Evolutionary conservation across 2,329 filamentous ascomycete genomes (phyloP), one percentile per base, ranked within the genome.

Genomic region (Drechslerella stenobrocha): DNA sequence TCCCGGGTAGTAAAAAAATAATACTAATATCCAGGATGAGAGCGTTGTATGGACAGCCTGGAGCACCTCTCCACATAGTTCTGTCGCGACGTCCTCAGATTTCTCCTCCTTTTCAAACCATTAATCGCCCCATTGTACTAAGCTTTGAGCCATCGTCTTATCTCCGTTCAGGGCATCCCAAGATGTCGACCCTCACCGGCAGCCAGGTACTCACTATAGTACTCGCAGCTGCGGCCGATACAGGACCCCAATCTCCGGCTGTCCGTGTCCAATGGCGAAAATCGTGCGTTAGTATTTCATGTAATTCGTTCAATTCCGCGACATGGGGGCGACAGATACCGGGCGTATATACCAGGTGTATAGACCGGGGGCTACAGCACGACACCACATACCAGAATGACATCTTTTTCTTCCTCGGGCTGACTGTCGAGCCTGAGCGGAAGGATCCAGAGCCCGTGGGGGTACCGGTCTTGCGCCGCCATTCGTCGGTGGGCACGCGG

Each of bases 161-260:
- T 26, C 15, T 50, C 2, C 18, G n/a, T 13, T 22, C 32, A 45
- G 37, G 51, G 51, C 46, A 57, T 28, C 6, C 50, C 32, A 22
- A n/a, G 32, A 28, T 61, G 22, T 20, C 24, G 11, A 18, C 35
- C 23, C 26, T 58, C 32, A 7, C 8, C 32, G 42, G 40, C 42
- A 7, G 45, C 11, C 15, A 55, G 45, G 7, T 44, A 47, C 7
- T 64, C 59, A n/a, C 47, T 34, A 37, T 57, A 64, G 1, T 47
- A 28, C n/a, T 51, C 26, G 34, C 59, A 57, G 30, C 52, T 64
- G 15, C 46, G 37, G 32, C 40, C 47, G 15, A 66, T 48, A 24
- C 52, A 66, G 4, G 47, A 44, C n/a, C 61, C 61, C 9, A 66
- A 23, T 23, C 15, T 58, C 48, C 46, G 32, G 26, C 61, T 58